Base-by-base conservation (phyloP, 495 filamentous ascomycete genomes). In the Lasiosphaeria hispida region DNA sequence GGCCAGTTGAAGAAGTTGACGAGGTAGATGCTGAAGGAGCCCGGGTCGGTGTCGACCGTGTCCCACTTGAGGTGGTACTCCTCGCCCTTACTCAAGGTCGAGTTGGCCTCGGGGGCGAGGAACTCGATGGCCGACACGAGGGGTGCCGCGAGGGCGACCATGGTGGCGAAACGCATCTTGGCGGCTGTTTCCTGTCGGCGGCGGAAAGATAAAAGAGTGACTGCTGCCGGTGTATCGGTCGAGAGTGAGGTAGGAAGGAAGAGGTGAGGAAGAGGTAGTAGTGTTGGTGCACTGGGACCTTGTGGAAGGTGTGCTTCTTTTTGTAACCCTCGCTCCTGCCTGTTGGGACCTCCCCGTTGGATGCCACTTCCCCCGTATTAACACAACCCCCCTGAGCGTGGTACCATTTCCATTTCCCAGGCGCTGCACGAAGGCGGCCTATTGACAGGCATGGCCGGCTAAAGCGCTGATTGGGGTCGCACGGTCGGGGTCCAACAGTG, bases 1-100 rank as follows among this genome's bases (percentile, higher is more conserved):
- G 76, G 76, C 73, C 72, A 79, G 62, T 74, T 68, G 59, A 76
- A 71, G 66, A 79, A 79, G 75, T 79, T 79, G 71, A 75, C 73
- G 19, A 79, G 71, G 57, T 72, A 77, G 58, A 79, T 59, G 64
- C 68, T 72, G 70, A 79, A 75, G 48, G 35, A 44, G 51, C 62
- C 53, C 11, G 76, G 73, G 59, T 79, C 76, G 13, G 76, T 79
- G 65, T 79, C 75, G 57, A 79, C 76, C 43, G 66, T 72, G 48
- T 62, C 58, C 76, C 76, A 79, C 14, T 64, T 63, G 39, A 79
- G 68, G 9, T 51, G 60, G 60, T 67, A 49, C 30, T 60, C 64
- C 34, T 67, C 63, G 17, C 76, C 76, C 57, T 75, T 75, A 33
- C 63, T 50, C 43, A 73, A 54, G 60, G 74, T 76, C 0, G 66